Evolutionary conservation across 2,329 filamentous ascomycete species (phyloP), one percentile per base, ranked within the genome.

Genomic region (Trichoderma citrinoviride): DNA sequence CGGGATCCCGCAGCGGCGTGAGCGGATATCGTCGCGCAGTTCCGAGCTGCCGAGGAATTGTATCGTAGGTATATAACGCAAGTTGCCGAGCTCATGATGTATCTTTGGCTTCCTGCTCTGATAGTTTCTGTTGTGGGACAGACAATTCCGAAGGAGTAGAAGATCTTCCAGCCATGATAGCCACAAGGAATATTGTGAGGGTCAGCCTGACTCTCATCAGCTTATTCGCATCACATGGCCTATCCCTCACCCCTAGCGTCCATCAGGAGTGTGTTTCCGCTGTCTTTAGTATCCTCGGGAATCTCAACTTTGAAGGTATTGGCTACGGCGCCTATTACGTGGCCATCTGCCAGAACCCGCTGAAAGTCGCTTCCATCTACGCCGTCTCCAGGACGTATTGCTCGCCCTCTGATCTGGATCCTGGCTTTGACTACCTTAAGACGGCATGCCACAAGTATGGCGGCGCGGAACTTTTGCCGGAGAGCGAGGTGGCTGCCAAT

Each of bases 251-350:
- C n/a, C 17, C 46, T 12, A 17, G 17, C 23, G 19, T 52, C 17
- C 8, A 61, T 7, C 57, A 61, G 23, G 57, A 61, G 21, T 61
- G 46, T 21, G 57, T 61, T 52, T 50, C 57, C 12, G 21, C 57
- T 29, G 29, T 61, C 6, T 61, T 50, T 21, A 25, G 57, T 43
- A 61, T 61, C 7, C 5, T 61, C 15, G 57, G 57, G 10, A 17
- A 37, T 21, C 57, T 61, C 57, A 50, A 43, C n/a, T 61, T 61
- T 21, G 57, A 41, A 61, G 57, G 57, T 10, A 21, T 61, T 5
- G 57, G 57, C 23, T 61, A 61, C 21, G 57, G 46, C 14, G 21
- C 27, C 12, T 61, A 61, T 23, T 61, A 61, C 6, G 50, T 61
- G 29, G 46, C 33, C 12, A 1, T 50, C 37, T 61, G 57, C 33